These are phyloP conservation scores for Spiromastix sp. DNA, from an alignment of 2,329 filamentous ascomycete species.

Conservation along the genomic window DNA sequence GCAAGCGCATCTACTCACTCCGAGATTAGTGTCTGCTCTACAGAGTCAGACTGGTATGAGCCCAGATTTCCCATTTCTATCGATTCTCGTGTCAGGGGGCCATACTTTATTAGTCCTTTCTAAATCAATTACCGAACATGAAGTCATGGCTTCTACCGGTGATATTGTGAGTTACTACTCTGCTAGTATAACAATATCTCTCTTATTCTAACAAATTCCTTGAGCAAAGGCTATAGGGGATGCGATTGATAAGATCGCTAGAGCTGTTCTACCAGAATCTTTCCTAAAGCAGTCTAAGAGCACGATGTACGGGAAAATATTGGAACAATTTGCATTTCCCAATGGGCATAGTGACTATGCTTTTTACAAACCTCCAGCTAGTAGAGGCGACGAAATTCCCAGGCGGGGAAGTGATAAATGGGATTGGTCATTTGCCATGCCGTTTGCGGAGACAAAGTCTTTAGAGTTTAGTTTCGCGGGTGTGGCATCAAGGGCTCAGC, in stretches of 20 bases:
- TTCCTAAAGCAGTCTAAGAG: conserved; percentile 45
- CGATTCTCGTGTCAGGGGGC: conserved; percentile 80
- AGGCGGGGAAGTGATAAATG: conserved; percentile 36
- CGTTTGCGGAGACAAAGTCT: conserved; percentile 48
- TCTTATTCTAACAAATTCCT: too few relatives aligned
- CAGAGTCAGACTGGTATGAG: conserved; percentile 14
- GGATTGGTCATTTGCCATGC: conserved; percentile 61
- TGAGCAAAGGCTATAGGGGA: conserved; percentile 94
- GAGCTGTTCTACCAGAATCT: conserved; percentile 58
- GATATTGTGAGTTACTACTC: too few relatives aligned
- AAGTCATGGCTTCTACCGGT: conserved; percentile 59
- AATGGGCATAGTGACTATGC: conserved; percentile 26
- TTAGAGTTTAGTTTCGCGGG: conserved; percentile 68
- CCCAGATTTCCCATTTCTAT: conserved; percentile 73
- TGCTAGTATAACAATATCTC: too few relatives aligned
- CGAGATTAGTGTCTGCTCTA: conserved; percentile 61
- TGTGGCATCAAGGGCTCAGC: conserved; percentile 54
- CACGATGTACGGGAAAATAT: conserved; percentile 68
- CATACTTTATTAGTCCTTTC: conserved; percentile 83
- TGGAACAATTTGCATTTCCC: conserved; percentile 73
- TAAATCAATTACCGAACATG: conserved; percentile 55
- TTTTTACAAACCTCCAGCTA: conserved; percentile 48
- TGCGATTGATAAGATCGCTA: conserved; percentile 76
- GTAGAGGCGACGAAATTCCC: conserved; percentile 50
- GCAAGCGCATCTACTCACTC: conserved; percentile 90